These are phyloP conservation scores for Phytophthora melonis DNA, from an alignment of 352 stramenopile species.

Conservation along the genomic window DNA sequence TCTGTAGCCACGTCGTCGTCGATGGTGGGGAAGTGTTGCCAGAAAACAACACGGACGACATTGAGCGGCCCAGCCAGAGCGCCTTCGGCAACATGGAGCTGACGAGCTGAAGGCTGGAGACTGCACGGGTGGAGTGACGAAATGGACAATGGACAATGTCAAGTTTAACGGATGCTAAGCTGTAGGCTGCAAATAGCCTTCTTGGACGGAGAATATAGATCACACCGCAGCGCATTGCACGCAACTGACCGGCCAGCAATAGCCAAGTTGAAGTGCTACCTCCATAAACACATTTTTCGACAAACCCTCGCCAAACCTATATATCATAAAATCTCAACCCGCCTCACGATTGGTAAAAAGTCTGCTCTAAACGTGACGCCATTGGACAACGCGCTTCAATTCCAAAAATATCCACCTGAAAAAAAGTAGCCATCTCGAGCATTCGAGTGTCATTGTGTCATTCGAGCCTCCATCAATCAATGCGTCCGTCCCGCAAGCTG, in stretches of 20 bases:
- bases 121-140: no score
- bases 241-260: neutral
- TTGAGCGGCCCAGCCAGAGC: no score
- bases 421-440: neutral
- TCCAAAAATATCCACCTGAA: conserved; percentile 20
- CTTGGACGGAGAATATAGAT: no score
- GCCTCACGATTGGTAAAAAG: neutral
- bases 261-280: conserved; percentile 6
- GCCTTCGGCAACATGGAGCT: neutral
- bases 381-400: neutral
- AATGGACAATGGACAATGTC: no score
- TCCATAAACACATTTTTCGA: neutral
- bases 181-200: no score
- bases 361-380: neutral
- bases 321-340: neutral
- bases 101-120: no score
- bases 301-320: neutral
- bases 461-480: conserved; percentile 2
- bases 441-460: neutral
- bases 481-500: conserved; percentile 72
- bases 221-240: no score
- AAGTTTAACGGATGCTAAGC: no score
- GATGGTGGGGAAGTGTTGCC: neutral
- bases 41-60: no score
- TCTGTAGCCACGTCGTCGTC: neutral